A percentile compares a stretch with the other conserved stretches of the same genome.
phyloP scores from a whole-genome alignment of 164 flowering plant genomes.

The Warburgia ugandensis region DNA sequence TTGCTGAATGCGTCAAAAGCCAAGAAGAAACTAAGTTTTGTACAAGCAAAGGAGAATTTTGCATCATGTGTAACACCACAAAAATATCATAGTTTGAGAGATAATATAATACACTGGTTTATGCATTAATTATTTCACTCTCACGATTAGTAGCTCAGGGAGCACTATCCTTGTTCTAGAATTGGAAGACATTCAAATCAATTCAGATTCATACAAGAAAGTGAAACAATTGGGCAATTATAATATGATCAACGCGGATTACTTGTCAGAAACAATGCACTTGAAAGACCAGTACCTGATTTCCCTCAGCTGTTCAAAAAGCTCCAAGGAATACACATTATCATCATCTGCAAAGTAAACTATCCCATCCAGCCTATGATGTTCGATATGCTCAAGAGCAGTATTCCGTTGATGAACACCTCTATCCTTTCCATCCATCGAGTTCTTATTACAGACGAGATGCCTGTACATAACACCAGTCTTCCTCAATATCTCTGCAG shows the following conservation, averaged over 20 bases:
- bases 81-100: no score
- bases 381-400: slow-evolving; percentile 76
- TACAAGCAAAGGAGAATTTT: no score
- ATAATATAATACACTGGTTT: no score
- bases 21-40: no score
- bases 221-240: not conserved
- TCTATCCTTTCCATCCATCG: slow-evolving; percentile 54
- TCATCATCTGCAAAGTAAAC: slow-evolving; percentile 97
- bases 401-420: slow-evolving; percentile 80
- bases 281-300: slow-evolving; percentile 56
- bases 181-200: no score
- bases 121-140: no score
- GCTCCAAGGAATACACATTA: slow-evolving; percentile 70
- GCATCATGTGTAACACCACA: no score
- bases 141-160: no score
- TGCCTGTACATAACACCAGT: slow-evolving; percentile 81
- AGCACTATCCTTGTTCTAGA: no score
- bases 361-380: slow-evolving; percentile 75
- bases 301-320: slow-evolving; percentile 63
- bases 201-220: no score
- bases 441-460: slow-evolving; percentile 55
- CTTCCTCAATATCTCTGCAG: slow-evolving; percentile 65
- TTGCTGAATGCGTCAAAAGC: no score
- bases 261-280: no score
- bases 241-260: not conserved